Percentiles rank a stretch among this genome's conserved stretches.
Evolutionary conservation across 1,284 basidiomycete species (phyloP).

Genomic region (Rhizoctonia solani): DNA sequence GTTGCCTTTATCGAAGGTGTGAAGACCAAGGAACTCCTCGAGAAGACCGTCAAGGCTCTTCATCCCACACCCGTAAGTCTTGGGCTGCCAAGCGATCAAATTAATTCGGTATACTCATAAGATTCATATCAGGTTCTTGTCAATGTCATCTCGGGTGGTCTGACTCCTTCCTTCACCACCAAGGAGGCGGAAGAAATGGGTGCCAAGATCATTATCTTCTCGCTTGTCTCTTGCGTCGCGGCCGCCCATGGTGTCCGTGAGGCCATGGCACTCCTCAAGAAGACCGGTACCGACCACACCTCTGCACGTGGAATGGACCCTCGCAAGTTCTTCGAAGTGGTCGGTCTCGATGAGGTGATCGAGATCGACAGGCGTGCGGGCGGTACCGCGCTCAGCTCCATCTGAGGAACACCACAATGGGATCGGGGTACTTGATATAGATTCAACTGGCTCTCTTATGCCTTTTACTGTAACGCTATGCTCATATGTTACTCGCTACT

Average conservation of each 20-base stretch:
- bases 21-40: constrained; percentile 65
- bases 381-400: too few relatives aligned
- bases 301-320: too few relatives aligned
- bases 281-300: too few relatives aligned
- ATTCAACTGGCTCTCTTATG: too few relatives aligned
- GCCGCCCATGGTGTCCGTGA: constrained; percentile 70
- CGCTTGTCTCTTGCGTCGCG: constrained; percentile 69
- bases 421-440: too few relatives aligned
- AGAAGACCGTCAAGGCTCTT: constrained; percentile 64
- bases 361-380: too few relatives aligned
- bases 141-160: constrained; percentile 75
- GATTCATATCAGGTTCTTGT: constrained; percentile 57
- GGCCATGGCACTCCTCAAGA: constrained; percentile 73
- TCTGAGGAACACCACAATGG: too few relatives aligned
- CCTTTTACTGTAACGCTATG: too few relatives aligned
- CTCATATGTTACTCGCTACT: too few relatives aligned
- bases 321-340: too few relatives aligned
- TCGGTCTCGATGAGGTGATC: too few relatives aligned
- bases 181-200: constrained; percentile 68
- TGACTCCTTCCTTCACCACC: constrained; percentile 72
- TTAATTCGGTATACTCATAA: background rate
- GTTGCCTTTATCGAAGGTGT: constrained; percentile 86
- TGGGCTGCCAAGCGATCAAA: too few relatives aligned
- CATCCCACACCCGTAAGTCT: constrained; percentile 65
- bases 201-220: constrained; percentile 77